Evolutionary conservation across 306 rosid species (phyloP), one percentile per base, ranked within the genome.

Genomic region (Comarum palustre): DNA sequence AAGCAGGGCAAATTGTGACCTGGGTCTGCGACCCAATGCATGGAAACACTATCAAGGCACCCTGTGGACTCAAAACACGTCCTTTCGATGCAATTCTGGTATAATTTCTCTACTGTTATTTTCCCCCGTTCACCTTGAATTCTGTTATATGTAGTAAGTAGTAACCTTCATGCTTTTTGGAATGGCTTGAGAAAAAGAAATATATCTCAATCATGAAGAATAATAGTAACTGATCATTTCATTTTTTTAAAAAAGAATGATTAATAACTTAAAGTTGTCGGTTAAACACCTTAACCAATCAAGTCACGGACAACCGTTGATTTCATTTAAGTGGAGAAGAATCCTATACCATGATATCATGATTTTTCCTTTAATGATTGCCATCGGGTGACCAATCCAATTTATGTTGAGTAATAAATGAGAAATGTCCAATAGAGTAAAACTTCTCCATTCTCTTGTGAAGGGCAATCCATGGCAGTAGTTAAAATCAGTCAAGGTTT

Each of bases 21-120:
- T 89, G 96, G 96, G 90, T 89, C 77, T 83, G 78, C 46, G 96
- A 89, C 73, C 96, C 96, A 8, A 87, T 88, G 88, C 96, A 89
- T 55, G 96, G 96, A 73, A 89, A 89, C 83, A 89, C 96, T 68
- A 87, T 89, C 1, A 75, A 75, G 67, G 96, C 96, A 59, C 96
- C 92, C 16, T 89, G 92, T 72, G 96, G 96, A 39, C 96, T 85
- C 76, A 89, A 87, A 73, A 87, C 96, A 19, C 88, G 92, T 63
- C 92, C 92, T 11, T 89, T 89, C 43, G 92, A 89, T 82, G 81
- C 96, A 48, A 87, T 89, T 66, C 78, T 89, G 81, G 96, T 89
- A 89, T 29, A 45, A 9, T 42, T 60, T 75, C 61, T 36, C 51
- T 74, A 65, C 66, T 62, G 16, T 4, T 19, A n/a, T 27, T 14